Percentiles rank a stretch among this genome's conserved stretches.
These are phyloP conservation scores for Tagetes erecta DNA, from an alignment of 129 eudicot genomes.

Conservation along the genomic window DNA sequence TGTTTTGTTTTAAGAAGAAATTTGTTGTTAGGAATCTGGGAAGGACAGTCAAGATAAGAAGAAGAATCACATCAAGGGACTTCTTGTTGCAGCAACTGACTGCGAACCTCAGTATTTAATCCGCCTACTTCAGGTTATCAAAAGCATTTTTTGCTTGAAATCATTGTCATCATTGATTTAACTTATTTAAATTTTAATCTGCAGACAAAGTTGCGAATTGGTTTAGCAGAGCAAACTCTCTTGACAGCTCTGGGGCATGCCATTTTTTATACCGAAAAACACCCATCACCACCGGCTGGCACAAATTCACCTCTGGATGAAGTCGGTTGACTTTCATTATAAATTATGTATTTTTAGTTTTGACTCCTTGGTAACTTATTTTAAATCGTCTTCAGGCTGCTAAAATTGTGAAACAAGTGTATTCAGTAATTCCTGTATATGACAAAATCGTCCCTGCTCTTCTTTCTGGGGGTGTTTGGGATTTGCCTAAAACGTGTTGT, in stretches of 20 bases:
- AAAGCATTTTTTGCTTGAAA: neutral
- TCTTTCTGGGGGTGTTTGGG: constrained; percentile 78
- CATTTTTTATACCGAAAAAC: constrained; percentile 58
- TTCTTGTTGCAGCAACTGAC: constrained; percentile 89
- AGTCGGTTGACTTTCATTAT: constrained; percentile 35
- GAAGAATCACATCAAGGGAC: constrained; percentile 79
- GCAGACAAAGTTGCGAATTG: constrained; percentile 85
- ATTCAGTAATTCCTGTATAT: constrained; percentile 88
- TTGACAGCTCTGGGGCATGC: constrained; percentile 88
- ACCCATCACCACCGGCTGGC: constrained; percentile 45
- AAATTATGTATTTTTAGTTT: neutral
- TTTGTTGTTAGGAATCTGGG: constrained; percentile 64
- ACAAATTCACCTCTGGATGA: constrained; percentile 69
- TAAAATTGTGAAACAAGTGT: constrained; percentile 87
- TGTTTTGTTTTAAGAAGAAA: neutral
- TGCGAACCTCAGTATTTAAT: constrained; percentile 88
- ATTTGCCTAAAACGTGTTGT: constrained; percentile 67
- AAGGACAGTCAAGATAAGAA: constrained; percentile 89
- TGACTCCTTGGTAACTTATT: constrained; percentile 8
- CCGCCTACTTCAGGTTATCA: constrained; percentile 84
- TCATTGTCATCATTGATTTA: constrained; percentile 11
- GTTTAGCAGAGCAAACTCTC: constrained; percentile 90
- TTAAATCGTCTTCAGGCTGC: constrained; percentile 59
- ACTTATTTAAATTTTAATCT: constrained; percentile 12
- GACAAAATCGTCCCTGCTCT: constrained; percentile 84